Evolutionary conservation across 2,329 filamentous ascomycete species (phyloP), one percentile per base, ranked within the genome.

Genomic region (Sporothrix pseudoabietina): DNA sequence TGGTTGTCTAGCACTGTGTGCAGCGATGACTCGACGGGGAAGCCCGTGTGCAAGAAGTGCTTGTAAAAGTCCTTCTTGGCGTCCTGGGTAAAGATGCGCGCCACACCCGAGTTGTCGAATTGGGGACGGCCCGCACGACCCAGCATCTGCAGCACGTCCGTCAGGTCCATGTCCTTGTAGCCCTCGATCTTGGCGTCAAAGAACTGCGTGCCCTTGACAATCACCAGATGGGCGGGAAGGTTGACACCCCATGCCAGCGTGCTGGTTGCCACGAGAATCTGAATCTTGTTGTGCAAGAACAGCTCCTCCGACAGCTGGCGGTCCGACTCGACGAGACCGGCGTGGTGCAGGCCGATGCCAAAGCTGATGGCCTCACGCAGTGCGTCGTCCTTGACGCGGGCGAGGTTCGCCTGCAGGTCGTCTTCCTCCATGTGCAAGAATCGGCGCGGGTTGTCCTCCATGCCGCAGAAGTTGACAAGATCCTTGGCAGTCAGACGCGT

Each of bases 51-150:
- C 72, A 99, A 83, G 84, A 99, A 99, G 83, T 99, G 96, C 84
- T 99, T 99, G 84, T 99, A 99, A 82, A 99, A 99, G 74, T 97
- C 94, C 83, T 99, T 99, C 86, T 98, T 99, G 2, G 95, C 86
- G 78, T 98, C 94, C 79, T 99, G 94, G 0, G 96, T 99, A 80
- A 99, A 97, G 79, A 99, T 99, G 41, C 95, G 91, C 10, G 96
- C 97, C 73, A 99, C 97, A 77, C 97, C 96, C 0, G 94, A 97
- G 71, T 91, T 92, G 81, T 99, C 96, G 80, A 99, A 99, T 80
- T 99, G 96, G 3, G 96, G 96, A 75, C 96, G 92, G 19, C 96
- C 96, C 14, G 96, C 96, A 82, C 96, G 91, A 77, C 96, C 96
- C 39, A 99, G 86, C 96, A 99, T 99, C 82, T 99, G 96, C 75